Evolutionary conservation across 2,329 filamentous ascomycete genomes (phyloP), one percentile per base, ranked within the genome.

Genomic region (Aspergillus glaucus): DNA sequence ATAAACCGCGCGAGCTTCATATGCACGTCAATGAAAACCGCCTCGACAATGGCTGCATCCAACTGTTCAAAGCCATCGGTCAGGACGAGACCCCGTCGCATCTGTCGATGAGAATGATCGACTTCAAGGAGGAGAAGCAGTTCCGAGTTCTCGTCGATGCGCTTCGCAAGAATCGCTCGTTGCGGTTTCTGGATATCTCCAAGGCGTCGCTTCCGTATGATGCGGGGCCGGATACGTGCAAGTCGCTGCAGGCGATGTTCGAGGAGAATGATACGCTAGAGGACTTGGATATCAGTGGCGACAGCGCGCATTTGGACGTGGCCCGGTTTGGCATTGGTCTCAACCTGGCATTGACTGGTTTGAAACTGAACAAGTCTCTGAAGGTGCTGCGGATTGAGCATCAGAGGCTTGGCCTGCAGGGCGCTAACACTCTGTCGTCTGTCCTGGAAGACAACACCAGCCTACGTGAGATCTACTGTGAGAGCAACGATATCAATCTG

Each of bases 401-500:
- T 61, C 85, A 88, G 67, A 84, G 81, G 54, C 75, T 88, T 6
- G 85, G 85, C 3, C 64, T 86, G 19, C 82, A 84, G 65, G 85
- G 85, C 28, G 84, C 85, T 3, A 86, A 80, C 59, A 85, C 83
- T 0, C 71, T 88, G 32, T 80, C 84, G 2, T 83, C 85, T 15
- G 84, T 88, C 14, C 69, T 88, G 32, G 81, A 84, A 58, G 75
- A 75, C 52, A 88, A 88, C 58, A 73, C 66, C 2, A 79, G 78
- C 1, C 68, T 88, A 4, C 75, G 77, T 22, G 81, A 87, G 61
- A 74, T 88, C 5, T 76, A 86, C 57, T 88, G 85, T 63, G 84
- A 85, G 53, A 82, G 85, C 63, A 88, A 88, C 59, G 81, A 82
- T 47, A 85, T 87, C 48, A 83, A 82, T 42, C 72, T 87, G n/a